A percentile compares a stretch with the other conserved stretches of the same genome.
These are phyloP conservation scores for Fusarium clavum DNA, from an alignment of 2,329 filamentous ascomycete genomes.

Conservation along the genomic window DNA sequence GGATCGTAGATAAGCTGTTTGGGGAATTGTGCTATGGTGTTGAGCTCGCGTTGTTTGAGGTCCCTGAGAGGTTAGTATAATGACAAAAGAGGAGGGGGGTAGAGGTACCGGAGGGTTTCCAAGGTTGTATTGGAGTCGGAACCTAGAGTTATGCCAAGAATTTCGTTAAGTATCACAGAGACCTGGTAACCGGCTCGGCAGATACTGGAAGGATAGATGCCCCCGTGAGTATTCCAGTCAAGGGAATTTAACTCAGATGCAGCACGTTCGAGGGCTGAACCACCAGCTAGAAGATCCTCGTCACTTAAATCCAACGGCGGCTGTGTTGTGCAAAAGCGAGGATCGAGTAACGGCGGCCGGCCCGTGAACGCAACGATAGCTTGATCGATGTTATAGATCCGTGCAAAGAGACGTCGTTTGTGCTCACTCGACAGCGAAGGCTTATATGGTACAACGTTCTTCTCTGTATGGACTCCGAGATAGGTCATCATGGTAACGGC, in stretches of 20 bases:
- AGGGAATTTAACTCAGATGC: background rate
- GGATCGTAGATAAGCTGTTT: background rate
- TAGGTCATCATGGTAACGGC: constrained; percentile 12
- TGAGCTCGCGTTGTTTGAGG: background rate
- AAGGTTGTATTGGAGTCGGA: background rate
- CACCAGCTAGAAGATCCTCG: constrained; percentile 2
- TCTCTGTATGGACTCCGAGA: constrained; percentile 1
- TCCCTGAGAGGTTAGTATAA: accelerated
- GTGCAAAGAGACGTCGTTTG: background rate
- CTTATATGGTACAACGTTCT: background rate
- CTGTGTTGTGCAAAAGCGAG: background rate
- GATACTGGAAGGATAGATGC: background rate
- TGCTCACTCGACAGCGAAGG: background rate
- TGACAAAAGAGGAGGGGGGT: accelerated
- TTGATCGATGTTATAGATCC: constrained; percentile 5
- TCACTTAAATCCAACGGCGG: constrained; percentile 6
- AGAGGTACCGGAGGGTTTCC: background rate
- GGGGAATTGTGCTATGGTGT: background rate
- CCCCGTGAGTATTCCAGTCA: background rate
- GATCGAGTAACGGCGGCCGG: background rate
- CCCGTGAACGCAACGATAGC: constrained; percentile 10
- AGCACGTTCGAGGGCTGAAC: background rate
- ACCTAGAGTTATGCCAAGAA: background rate
- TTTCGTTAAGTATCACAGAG: background rate
- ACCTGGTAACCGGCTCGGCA: background rate